Evolutionary conservation across 192 early-diverging fungal species (phyloP).

Genomic region (Gryganskiella cystojenkinii): DNA sequence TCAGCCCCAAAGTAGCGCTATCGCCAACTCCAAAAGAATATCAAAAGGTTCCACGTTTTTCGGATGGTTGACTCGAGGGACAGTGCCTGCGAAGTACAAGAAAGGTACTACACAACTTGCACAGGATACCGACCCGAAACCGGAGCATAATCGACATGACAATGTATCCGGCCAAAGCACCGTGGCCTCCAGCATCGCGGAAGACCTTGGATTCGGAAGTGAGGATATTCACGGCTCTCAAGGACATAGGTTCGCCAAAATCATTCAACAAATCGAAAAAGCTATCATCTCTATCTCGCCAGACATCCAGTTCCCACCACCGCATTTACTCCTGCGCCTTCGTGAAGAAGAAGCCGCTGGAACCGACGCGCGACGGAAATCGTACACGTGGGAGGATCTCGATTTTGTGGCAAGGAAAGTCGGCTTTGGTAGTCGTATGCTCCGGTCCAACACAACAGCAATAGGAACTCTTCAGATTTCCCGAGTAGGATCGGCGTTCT

Average conservation of each 20-base stretch:
- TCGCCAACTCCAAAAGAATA: conserved; percentile 23
- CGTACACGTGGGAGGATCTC: conserved; percentile 34
- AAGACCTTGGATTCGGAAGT: conserved; percentile 5
- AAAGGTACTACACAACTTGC: conserved; percentile 30
- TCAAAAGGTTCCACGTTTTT: conserved; percentile 49
- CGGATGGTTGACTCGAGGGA: conserved; percentile 47
- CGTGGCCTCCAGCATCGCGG: not conserved
- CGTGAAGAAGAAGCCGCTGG: conserved; percentile 64
- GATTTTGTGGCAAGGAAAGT: conserved; percentile 42
- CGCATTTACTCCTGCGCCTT: conserved; percentile 75
- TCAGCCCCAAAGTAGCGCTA: conserved; percentile 15
- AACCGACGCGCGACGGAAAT: conserved; percentile 26
- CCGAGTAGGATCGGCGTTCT: conserved; percentile 22
- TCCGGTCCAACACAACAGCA: conserved; percentile 3
- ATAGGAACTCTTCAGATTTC: not conserved
- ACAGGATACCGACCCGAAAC: conserved; percentile 1
- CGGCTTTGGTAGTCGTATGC: conserved; percentile 37
- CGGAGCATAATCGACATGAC: not conserved
- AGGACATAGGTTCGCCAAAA: conserved; percentile 53
- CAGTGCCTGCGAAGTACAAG: conserved; percentile 36
- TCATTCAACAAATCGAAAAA: conserved; percentile 60
- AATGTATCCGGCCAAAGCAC: not conserved
- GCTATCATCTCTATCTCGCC: conserved; percentile 85
- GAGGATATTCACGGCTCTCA: conserved; percentile 47
- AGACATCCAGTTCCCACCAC: conserved; percentile 80